Percentiles rank a stretch among this genome's conserved stretches.
These are phyloP conservation scores for Eimeria necatrix DNA, from an alignment of 169 alveolate species.

Conservation along the genomic window DNA sequence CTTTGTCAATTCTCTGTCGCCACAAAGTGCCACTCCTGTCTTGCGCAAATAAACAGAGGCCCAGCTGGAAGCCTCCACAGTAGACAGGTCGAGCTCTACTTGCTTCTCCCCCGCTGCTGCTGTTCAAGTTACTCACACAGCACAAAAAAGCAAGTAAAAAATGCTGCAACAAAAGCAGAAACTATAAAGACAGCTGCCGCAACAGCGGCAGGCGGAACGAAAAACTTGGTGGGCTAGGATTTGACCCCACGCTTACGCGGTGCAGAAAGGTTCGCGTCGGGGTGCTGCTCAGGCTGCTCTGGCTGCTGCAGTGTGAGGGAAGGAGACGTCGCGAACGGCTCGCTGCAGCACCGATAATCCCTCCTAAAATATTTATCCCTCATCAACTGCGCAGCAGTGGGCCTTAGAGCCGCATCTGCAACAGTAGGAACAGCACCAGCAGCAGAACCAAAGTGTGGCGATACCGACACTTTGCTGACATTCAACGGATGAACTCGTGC, in stretches of 20 bases:
- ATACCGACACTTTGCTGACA: neutral
- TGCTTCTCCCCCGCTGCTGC: neutral
- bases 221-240: no score
- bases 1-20: neutral
- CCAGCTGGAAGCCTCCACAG: constrained; percentile 11
- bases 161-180: neutral
- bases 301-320: neutral
- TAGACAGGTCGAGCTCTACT: neutral
- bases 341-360: neutral
- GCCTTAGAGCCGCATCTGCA: constrained; percentile 59
- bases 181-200: neutral
- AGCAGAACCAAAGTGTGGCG: neutral
- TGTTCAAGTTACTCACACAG: neutral
- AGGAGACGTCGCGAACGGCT: neutral
- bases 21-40: neutral
- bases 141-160: neutral
- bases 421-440: neutral
- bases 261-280: no score
- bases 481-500: neutral
- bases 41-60: neutral
- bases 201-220: neutral
- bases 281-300: neutral
- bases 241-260: no score
- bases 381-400: constrained; percentile 52
- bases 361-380: neutral